Conservation (phyloP, 73 alveolate species). For the Paramecium tetraurelia region DNA sequence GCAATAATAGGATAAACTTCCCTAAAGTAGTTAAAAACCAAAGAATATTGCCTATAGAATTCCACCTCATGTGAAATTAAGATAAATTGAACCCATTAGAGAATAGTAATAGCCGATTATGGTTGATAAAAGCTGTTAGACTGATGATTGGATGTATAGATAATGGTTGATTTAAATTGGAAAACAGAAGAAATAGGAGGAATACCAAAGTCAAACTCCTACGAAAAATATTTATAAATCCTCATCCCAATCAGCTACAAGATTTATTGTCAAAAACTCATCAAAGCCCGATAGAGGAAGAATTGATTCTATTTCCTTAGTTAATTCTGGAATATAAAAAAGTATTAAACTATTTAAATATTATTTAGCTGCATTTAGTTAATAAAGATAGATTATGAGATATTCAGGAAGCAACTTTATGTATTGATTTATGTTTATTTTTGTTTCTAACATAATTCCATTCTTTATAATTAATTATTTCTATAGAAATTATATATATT, state of each 20-base stretch:
- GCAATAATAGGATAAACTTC: neutral
- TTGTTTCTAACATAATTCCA: neutral
- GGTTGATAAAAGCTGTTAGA: slow-evolving; percentile 30
- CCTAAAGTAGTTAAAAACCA: slow-evolving; percentile 6
- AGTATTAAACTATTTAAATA: neutral
- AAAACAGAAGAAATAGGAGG: neutral
- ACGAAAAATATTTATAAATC: neutral
- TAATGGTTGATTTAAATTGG: slow-evolving; percentile 20
- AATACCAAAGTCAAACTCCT: neutral
- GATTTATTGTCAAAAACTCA: slow-evolving; percentile 21
- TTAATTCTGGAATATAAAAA: neutral
- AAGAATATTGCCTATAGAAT: slow-evolving; percentile 14
- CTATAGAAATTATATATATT: too few relatives aligned
- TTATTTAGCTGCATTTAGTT: neutral
- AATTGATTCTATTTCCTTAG: slow-evolving; percentile 22
- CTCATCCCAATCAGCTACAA: slow-evolving; percentile 6
- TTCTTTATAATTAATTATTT: neutral
- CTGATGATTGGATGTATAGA: slow-evolving; percentile 42
- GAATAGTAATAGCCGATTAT: neutral
- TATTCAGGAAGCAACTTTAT: slow-evolving; percentile 24
- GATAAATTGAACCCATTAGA: neutral
- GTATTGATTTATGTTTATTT: neutral
- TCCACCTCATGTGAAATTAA: neutral
- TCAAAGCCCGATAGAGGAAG: neutral
- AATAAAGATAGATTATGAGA: neutral